Evolutionary conservation across 2,329 filamentous ascomycete genomes (phyloP).

Genomic region (Ascochyta rabiei): DNA sequence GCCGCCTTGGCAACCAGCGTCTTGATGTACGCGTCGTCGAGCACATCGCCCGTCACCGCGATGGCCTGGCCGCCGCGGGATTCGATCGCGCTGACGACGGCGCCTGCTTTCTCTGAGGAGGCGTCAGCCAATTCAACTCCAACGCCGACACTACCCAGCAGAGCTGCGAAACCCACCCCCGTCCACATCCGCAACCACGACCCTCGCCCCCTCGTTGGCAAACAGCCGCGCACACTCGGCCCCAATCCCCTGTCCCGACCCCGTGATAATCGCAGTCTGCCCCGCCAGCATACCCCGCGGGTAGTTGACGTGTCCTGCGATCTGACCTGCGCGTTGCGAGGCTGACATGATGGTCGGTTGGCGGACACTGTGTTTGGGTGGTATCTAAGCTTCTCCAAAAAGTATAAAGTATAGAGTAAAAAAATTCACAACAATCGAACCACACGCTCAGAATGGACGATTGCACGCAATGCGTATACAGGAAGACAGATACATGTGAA

Average conservation of each 20-base stretch:
- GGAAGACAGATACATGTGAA: too few species aligned
- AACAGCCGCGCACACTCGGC: constrained; percentile 83
- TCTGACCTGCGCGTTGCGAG: constrained; percentile 65
- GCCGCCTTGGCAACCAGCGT: constrained; percentile 75
- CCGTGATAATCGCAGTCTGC: constrained; percentile 87
- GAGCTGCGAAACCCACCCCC: constrained; percentile 58
- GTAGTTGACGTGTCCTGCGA: constrained; percentile 80
- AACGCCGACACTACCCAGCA: too few species aligned
- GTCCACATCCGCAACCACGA: constrained; percentile 85
- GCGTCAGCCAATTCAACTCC: too few species aligned
- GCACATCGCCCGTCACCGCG: constrained; percentile 77
- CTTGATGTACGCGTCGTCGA: constrained; percentile 72
- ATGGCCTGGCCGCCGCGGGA: constrained; percentile 69
- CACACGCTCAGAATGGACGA: too few species aligned
- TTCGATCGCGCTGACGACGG: constrained; percentile 74
- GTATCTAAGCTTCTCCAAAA: too few species aligned
- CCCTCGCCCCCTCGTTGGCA: constrained; percentile 85
- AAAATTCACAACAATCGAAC: too few species aligned
- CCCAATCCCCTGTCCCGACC: constrained; percentile 85
- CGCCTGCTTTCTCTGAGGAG: constrained; percentile 68
- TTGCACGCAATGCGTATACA: too few species aligned
- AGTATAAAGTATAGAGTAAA: too few species aligned
- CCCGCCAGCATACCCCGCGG: constrained; percentile 78
- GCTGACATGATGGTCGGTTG: constrained; percentile 13
- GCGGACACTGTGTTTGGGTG: too few species aligned